Evolutionary conservation across 2,329 filamentous ascomycete genomes (phyloP).

Genomic region (Penicillium sp.): DNA sequence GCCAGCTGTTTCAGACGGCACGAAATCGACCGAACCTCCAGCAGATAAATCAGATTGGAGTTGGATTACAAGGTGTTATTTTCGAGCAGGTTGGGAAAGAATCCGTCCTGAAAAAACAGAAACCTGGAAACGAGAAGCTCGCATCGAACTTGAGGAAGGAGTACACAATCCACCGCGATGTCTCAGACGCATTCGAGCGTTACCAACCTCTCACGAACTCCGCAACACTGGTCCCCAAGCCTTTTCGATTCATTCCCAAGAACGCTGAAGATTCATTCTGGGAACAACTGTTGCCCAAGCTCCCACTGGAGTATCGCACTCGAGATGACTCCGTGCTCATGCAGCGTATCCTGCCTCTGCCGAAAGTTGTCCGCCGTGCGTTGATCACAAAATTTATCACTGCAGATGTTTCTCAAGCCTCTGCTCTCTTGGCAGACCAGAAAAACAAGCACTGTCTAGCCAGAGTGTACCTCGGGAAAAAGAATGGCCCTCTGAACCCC

Average conservation of each 20-base stretch:
- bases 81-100: slow-evolving; percentile 10
- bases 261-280: background rate
- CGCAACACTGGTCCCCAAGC: slow-evolving; percentile 1
- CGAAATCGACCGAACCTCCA: slow-evolving; percentile 5
- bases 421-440: no score
- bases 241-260: background rate
- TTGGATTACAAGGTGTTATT: slow-evolving; percentile 9
- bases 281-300: slow-evolving; percentile 5
- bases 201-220: background rate
- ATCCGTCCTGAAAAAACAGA: slow-evolving; percentile 9
- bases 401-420: no score
- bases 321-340: no score
- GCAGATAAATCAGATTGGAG: slow-evolving; percentile 10
- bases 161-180: slow-evolving; percentile 2
- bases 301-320: background rate
- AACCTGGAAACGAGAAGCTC: slow-evolving; percentile 6
- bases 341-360: slow-evolving; percentile 12
- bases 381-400: no score
- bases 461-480: slow-evolving; percentile 7
- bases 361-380: slow-evolving; percentile 7
- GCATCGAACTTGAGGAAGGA: slow-evolving; percentile 5
- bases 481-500: background rate
- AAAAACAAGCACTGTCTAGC: slow-evolving; percentile 14
- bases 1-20: background rate
- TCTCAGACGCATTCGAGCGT: slow-evolving; percentile 1